Evolutionary conservation across 305 asterid species (phyloP), one percentile per base, ranked within the genome.

Genomic region (Galium porrigens): DNA sequence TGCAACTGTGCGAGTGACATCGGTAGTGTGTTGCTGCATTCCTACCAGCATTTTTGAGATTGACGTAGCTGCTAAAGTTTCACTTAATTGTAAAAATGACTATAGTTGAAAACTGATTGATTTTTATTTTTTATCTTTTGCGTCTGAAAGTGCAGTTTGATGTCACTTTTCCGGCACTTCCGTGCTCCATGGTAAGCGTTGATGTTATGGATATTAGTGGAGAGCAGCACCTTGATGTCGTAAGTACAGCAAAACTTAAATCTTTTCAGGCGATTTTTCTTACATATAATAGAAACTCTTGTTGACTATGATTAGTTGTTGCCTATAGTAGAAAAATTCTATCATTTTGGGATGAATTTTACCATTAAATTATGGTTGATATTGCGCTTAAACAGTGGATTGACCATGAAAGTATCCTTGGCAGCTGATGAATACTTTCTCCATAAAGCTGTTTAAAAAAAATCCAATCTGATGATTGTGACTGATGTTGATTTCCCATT

Each of bases 151-250:
- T 84, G 85, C 96, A 87, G 98, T 92, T 89, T 77, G 99, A 92
- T 81, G 86, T 92, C 72, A 92, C 99, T 69, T 89, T 92, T 74
- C 96, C 99, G 42, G 95, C 95, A 58, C 89, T 87, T 67, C 81
- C 96, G 30, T 92, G 99, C 72, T 92, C 99, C 55, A 82, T 87
- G 42, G 76, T 92, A 78, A 92, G 99, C 75, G 74, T 92, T 64
- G 99, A 92, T 81, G 96, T 89, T 73, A 92, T 92, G 95, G 99
- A 92, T 82, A 87, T 92, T 58, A 87, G 99, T 69, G 96, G 99
- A 77, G 99, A 89, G 85, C 95, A 92, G 76, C 96, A 92, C 77
- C 86, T 92, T 76, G 99, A 92, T 72, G 87, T 92, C 51, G 99
- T 92, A 89, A 70, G 99, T 81, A 58, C 72, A 58, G 63, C 68